Evolutionary conservation across 176 grass and related monocot species (phyloP), one percentile per base, ranked within the genome.

Genomic region (Aegilops bicornis): DNA sequence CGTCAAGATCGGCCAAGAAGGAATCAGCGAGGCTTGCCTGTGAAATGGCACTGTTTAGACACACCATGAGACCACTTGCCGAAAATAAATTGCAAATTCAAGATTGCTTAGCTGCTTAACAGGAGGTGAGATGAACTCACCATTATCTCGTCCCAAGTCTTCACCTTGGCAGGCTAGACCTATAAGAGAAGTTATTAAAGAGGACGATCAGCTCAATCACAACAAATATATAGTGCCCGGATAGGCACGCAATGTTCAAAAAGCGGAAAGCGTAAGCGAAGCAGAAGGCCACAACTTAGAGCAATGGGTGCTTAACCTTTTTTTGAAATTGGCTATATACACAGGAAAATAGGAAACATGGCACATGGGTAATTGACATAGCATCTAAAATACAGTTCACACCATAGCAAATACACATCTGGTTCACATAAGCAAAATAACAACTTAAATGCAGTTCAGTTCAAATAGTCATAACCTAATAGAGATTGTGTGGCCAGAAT

Each of bases 11-110:
- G 0, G 95, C 95, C 62, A 98, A 88, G 86, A 98, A 98, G 65
- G 96, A 98, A 95, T 95, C 96, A 60, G 93, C 89, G 82, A 98
- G 86, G 83, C 84, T 98, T 42, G 96, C 96, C 93, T 98, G 88
- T 43, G 31, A 75, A 80, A 48, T 24, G 20, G 12, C 8, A 76
- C 13, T 25, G 16, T 64, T 76, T 58, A 64, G 25, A 42, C 78
- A 52, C 8, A 16, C 54, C 19, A 79, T 43, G 48, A 5, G 40
- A 23, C 3, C 62, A 58, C 25, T 16, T 52, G 17, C 72, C 65
- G 22, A 59, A 72, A 10, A 79, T 5, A 89, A 61, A 6, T 23
- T 14, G 40, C 9, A 54, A 64, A 40, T 25, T 50, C 11, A 52
- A 60, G 50, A 64, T 24, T 73, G 67, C 56, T 8, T 43, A 42